Percentiles rank a stretch among this genome's conserved stretches.
These are phyloP conservation scores for Solioccasus polychromus DNA, from an alignment of 768 basidiomycete species.

Conservation along the genomic window DNA sequence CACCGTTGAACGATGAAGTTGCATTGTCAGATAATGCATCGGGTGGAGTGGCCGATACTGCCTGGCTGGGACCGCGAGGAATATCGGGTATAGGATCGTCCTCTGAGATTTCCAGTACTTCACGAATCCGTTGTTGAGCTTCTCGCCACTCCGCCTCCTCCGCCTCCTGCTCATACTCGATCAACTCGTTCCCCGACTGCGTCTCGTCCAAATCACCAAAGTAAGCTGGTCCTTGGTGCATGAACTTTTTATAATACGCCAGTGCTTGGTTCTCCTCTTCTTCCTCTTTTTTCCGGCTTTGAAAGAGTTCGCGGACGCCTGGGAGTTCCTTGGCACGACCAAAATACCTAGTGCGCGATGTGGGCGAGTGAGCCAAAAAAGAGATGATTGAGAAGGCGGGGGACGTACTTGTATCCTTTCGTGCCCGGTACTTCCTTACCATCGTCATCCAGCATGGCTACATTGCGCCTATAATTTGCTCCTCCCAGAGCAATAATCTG, in stretches of 20 bases:
- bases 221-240: conserved; percentile 82
- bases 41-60: conserved; percentile 8
- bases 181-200: conserved; percentile 49
- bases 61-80: conserved; percentile 31
- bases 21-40: conserved; percentile 21
- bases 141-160: conserved; percentile 77
- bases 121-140: conserved; percentile 52
- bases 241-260: conserved; percentile 82
- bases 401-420: conserved; percentile 89
- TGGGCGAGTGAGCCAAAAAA: not conserved
- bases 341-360: conserved; percentile 83
- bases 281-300: conserved; percentile 80
- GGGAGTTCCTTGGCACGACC: conserved; percentile 95
- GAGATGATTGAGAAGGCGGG: not conserved
- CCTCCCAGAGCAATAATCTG: conserved; percentile 96
- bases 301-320: conserved; percentile 92
- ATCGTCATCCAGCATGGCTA: conserved; percentile 91
- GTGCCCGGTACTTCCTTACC: conserved; percentile 96
- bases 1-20: conserved; percentile 20
- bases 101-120: conserved; percentile 47
- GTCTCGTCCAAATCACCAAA: conserved; percentile 90
- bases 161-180: conserved; percentile 66
- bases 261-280: conserved; percentile 82
- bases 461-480: conserved; percentile 92
- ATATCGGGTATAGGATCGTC: conserved; percentile 54